These are phyloP conservation scores for Anthracocystis setariae DNA, from an alignment of 1,284 basidiomycete genomes.

Conservation along the genomic window DNA sequence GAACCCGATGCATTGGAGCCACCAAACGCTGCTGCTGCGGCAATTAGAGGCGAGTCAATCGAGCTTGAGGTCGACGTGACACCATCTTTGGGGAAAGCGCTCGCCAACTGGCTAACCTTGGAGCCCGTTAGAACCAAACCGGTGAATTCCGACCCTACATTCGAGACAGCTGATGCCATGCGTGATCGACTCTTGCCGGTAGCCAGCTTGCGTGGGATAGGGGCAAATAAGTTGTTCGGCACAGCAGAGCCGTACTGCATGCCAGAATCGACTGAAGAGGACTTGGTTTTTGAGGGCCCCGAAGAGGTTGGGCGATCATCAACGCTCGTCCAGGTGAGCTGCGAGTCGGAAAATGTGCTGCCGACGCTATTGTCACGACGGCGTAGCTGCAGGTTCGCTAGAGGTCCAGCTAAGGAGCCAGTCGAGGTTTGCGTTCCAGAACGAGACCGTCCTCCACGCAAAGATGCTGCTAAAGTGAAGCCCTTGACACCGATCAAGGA, in stretches of 20 bases:
- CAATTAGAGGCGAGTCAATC: neutral
- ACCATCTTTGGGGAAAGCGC: neutral
- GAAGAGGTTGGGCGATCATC: conserved; percentile 14
- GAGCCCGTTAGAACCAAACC: conserved; percentile 9
- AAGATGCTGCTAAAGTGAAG: neutral
- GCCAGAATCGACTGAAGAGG: neutral
- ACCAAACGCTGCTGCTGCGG: neutral
- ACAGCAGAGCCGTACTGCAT: conserved; percentile 2
- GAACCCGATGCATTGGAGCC: neutral
- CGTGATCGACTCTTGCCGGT: conserved; percentile 1
- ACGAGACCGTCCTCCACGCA: neutral
- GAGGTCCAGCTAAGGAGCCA: conserved; percentile 9
- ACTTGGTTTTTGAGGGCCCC: conserved; percentile 24
- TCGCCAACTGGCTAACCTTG: neutral
- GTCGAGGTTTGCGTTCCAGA: conserved; percentile 10
- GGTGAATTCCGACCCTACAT: conserved; percentile 1
- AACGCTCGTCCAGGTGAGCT: conserved; percentile 14
- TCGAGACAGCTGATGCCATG: conserved; percentile 1
- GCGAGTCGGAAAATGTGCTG: conserved; percentile 25
- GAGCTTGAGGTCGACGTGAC: neutral
- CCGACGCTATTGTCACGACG: conserved; percentile 23
- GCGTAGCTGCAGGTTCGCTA: conserved; percentile 20
- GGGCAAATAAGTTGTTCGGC: conserved; percentile 14
- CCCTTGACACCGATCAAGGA: conserved; percentile 3
- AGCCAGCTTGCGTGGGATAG: conserved; percentile 5